A percentile compares a stretch with the other conserved stretches of the same genome.
Conservation (phyloP, 2,329 filamentous ascomycete species). For the Neofusicoccum parvum region DNA sequence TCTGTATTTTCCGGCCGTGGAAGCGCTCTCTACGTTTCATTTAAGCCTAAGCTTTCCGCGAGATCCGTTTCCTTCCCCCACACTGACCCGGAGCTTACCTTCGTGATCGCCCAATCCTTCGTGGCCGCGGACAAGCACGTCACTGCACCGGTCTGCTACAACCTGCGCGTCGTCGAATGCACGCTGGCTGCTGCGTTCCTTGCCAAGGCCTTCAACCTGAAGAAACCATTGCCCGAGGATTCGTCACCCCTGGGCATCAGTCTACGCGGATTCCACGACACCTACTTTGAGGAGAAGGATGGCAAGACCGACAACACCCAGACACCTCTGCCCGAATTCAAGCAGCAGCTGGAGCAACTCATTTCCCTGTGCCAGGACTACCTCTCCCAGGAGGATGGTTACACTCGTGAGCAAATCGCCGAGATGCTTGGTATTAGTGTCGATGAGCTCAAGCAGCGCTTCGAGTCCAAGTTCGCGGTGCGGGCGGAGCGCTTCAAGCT, state of each 20-base stretch:
- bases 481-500: slow-evolving; percentile 86
- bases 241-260: slow-evolving; percentile 80
- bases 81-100: slow-evolving; percentile 80
- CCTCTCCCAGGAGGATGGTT: slow-evolving; percentile 79
- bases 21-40: slow-evolving; percentile 86
- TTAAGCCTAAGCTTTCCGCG: slow-evolving; percentile 76
- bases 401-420: slow-evolving; percentile 84
- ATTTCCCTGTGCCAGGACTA: slow-evolving; percentile 69
- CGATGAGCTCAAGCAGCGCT: slow-evolving; percentile 71
- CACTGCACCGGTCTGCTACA: slow-evolving; percentile 92
- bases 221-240: slow-evolving; percentile 68
- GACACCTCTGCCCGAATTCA: slow-evolving; percentile 47
- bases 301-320: slow-evolving; percentile 51
- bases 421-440: slow-evolving; percentile 69
- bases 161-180: slow-evolving; percentile 93
- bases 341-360: slow-evolving; percentile 71
- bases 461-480: slow-evolving; percentile 86
- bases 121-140: slow-evolving; percentile 93
- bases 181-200: slow-evolving; percentile 77
- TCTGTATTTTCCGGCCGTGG: slow-evolving; percentile 90
- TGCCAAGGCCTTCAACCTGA: slow-evolving; percentile 61
- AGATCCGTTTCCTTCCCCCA: slow-evolving; percentile 80
- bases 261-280: slow-evolving; percentile 83
- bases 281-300: slow-evolving; percentile 66
- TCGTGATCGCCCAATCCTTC: slow-evolving; percentile 93